phyloP scores from a whole-genome alignment of 306 rosid species.

The Astragalus glycyphyllos region DNA sequence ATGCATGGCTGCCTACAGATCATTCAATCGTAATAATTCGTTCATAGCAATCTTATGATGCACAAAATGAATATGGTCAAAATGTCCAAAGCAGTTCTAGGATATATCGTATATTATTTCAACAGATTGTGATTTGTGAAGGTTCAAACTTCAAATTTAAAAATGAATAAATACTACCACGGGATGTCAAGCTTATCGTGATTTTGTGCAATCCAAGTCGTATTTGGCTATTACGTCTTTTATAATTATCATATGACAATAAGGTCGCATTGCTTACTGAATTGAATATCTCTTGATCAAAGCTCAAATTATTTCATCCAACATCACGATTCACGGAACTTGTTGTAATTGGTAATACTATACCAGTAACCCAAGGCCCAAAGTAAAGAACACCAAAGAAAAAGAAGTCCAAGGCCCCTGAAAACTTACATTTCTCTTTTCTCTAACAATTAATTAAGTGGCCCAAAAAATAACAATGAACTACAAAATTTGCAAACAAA shows the following conservation, averaged over 20 bases:
- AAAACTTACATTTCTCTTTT: too few species aligned
- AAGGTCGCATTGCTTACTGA: constrained; percentile 1
- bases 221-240: not conserved
- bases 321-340: too few species aligned
- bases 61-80: constrained; percentile 2
- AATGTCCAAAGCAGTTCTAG: not conserved
- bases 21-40: not conserved
- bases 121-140: not conserved
- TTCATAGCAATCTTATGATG: constrained; percentile 31
- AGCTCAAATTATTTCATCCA: too few species aligned
- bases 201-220: constrained; percentile 26
- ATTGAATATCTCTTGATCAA: not conserved
- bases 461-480: too few species aligned
- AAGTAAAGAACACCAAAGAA: too few species aligned
- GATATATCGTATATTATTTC: constrained; percentile 23
- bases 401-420: too few species aligned
- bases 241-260: constrained; percentile 20
- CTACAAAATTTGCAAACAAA: too few species aligned
- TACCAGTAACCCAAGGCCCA: too few species aligned
- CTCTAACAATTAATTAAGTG: too few species aligned
- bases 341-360: too few species aligned
- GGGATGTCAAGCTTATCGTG: constrained; percentile 35
- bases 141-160: constrained; percentile 27
- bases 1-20: not conserved
- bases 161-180: constrained; percentile 6